Evolutionary conservation across 1,284 basidiomycete species (phyloP).

Genomic region (Mycosarcoma maydis): DNA sequence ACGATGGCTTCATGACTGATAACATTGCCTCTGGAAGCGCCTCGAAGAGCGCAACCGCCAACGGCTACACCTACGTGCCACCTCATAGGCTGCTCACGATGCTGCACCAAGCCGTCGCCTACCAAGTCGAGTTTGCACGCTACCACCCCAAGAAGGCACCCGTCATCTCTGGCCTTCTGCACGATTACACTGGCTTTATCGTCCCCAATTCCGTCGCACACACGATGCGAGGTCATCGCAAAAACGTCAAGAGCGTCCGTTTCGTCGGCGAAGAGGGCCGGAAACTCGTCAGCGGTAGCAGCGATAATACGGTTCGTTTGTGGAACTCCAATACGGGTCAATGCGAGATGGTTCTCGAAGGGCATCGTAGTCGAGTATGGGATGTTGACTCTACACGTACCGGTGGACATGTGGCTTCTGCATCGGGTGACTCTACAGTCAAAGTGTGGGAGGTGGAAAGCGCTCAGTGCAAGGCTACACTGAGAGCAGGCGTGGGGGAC

Average conservation of each 20-base stretch:
- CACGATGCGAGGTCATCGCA: conserved; percentile 67
- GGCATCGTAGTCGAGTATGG: conserved; percentile 69
- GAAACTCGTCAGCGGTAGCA: conserved; percentile 68
- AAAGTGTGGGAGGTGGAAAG: conserved; percentile 68
- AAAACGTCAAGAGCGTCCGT: conserved; percentile 69
- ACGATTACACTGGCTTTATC: conserved; percentile 58
- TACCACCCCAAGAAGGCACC: conserved; percentile 66
- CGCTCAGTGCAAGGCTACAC: conserved; percentile 38
- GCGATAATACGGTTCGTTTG: conserved; percentile 63
- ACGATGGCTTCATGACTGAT: conserved; percentile 32
- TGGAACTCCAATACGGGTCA: conserved; percentile 59
- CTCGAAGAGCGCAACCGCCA: conserved; percentile 4
- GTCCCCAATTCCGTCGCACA: conserved; percentile 54
- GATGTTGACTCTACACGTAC: conserved; percentile 66
- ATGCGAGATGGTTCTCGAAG: conserved; percentile 62
- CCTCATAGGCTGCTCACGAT: conserved; percentile 68
- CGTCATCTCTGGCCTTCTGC: conserved; percentile 60
- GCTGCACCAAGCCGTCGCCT: conserved; percentile 69
- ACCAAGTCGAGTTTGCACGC: conserved; percentile 68
- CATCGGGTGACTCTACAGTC: conserved; percentile 69
- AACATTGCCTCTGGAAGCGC: conserved; percentile 6
- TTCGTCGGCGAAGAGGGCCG: conserved; percentile 68
- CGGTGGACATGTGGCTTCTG: conserved; percentile 65
- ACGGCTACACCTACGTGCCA: conserved; percentile 64
- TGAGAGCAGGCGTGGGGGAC: conserved; percentile 66